Evolutionary conservation across 495 filamentous ascomycete genomes (phyloP).

Genomic region (Talaromyces borbonicus): DNA sequence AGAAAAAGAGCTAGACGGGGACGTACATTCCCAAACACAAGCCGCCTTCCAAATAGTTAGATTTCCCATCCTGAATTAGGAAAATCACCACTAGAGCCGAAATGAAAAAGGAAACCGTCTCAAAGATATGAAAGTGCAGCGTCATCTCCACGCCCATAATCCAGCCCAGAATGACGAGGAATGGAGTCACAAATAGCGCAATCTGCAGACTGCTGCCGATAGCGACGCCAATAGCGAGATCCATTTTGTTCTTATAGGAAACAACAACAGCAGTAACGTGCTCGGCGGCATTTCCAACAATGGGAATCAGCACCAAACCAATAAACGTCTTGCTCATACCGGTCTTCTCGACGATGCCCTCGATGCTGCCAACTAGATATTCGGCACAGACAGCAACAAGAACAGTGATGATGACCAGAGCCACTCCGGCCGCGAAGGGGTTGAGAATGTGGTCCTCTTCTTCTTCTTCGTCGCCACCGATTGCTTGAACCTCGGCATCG

Average conservation of each 20-base stretch:
- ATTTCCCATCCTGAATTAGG: constrained; percentile 87
- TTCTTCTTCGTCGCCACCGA: constrained; percentile 24
- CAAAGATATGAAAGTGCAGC: constrained; percentile 83
- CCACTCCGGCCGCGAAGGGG: constrained; percentile 60
- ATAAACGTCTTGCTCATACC: constrained; percentile 95
- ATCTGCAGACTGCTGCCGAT: constrained; percentile 94
- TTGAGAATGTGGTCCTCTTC: constrained; percentile 52
- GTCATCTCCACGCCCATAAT: constrained; percentile 78
- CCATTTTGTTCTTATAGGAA: constrained; percentile 94
- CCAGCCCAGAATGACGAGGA: constrained; percentile 88
- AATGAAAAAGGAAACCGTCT: constrained; percentile 90
- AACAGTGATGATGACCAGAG: constrained; percentile 68
- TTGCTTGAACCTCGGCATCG: constrained; percentile 4
- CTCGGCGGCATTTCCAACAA: constrained; percentile 96
- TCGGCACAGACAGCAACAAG: constrained; percentile 88
- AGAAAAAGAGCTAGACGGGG: too few relatives aligned
- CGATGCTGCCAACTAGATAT: constrained; percentile 88
- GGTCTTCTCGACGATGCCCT: constrained; percentile 69
- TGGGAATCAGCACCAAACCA: constrained; percentile 88
- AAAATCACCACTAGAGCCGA: constrained; percentile 86
- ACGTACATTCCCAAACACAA: constrained; percentile 74
- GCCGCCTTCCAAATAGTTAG: constrained; percentile 88
- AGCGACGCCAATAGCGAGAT: constrained; percentile 87
- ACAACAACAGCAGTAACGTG: constrained; percentile 93
- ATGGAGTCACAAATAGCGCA: constrained; percentile 82